Evolutionary conservation across 1,284 basidiomycete genomes (phyloP), one percentile per base, ranked within the genome.

Genomic region (Irpex rosettiformis): DNA sequence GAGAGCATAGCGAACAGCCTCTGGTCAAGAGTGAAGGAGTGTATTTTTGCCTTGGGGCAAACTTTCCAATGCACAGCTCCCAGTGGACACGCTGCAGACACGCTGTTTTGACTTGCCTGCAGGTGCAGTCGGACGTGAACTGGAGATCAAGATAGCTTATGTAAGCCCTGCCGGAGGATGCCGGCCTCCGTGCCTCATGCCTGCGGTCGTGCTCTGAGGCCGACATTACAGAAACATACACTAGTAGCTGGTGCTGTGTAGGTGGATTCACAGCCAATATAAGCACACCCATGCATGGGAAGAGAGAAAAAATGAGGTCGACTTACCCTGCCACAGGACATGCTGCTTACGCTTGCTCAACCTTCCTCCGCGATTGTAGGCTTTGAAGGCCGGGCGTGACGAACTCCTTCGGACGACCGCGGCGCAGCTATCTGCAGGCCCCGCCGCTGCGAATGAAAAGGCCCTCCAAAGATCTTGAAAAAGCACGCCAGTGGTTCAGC

Each of bases 21-120:
- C 66, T 48, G 59, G 63, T 65, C 64, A 64, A 66, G 67, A 62
- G 60, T 61, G 60, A 47, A 59, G 61, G 65, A 37, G 64, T 58
- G 52, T 61, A 66, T 55, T 66, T 65, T 63, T 57, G 59, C 65
- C 65, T 63, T 55, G 62, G 64, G 64, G 60, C 56, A 52, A 37
- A 56, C 61, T 61, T 61, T 67, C 63, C 66, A 70, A 69, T 62
- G 68, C 70, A 69, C 68, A 67, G 70, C 67, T 62, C 51, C 62
- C 62, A 64, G 69, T 65, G 48, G 68, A 70, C 70, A 71, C 69
- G 70, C 68, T 61, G 61, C 64, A 55, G 63, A 68, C 70, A 71
- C 67, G 70, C 69, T 47, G 62, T 43, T 28, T 28, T 47, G 47
- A 22, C 27, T 28, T 29, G 33, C 48, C 51, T 48, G 54, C 55